A percentile compares a stretch with the other conserved stretches of the same genome.
Conservation (phyloP, 129 eudicot species). For the Chrysanthemum lavandulifolium region DNA sequence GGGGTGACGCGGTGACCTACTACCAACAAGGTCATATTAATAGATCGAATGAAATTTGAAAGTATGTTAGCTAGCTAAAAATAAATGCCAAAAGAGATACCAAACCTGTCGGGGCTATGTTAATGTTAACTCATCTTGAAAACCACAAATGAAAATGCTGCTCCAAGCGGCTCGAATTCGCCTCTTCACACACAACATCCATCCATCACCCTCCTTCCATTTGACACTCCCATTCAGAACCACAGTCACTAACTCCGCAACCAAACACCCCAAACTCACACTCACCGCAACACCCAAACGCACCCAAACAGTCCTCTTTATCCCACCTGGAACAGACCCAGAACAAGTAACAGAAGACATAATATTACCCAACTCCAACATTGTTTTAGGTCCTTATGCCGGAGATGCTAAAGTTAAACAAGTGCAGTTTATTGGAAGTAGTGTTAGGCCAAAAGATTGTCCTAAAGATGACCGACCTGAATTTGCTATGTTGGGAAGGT, state of each 20-base stretch:
- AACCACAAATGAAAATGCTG: too few relatives aligned
- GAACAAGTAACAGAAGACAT: constrained; percentile 67
- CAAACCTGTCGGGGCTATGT: too few relatives aligned
- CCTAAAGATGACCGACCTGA: constrained; percentile 85
- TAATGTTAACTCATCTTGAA: too few relatives aligned
- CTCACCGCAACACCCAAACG: constrained; percentile 38
- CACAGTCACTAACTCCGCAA: constrained; percentile 30
- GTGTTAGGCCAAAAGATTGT: constrained; percentile 72
- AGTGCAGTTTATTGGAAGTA: constrained; percentile 75
- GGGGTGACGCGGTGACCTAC: too few relatives aligned
- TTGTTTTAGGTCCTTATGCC: constrained; percentile 77
- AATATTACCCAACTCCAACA: constrained; percentile 86
- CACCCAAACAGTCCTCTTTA: constrained; percentile 40
- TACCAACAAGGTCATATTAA: too few relatives aligned
- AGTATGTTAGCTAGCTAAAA: too few relatives aligned
- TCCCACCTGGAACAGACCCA: constrained; percentile 78
- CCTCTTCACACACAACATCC: constrained; percentile 29
- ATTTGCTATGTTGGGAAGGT: constrained; percentile 88
- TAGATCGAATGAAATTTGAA: too few relatives aligned
- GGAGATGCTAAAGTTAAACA: constrained; percentile 87
- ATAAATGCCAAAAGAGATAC: too few relatives aligned
- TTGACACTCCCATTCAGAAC: constrained; percentile 7
- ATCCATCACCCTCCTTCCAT: constrained; percentile 23
- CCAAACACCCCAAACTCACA: constrained; percentile 36
- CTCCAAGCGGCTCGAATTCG: constrained; percentile 33